Evolutionary conservation across 768 basidiomycete species (phyloP), one percentile per base, ranked within the genome.

Genomic region (Rhodosporidiobolus sp.): DNA sequence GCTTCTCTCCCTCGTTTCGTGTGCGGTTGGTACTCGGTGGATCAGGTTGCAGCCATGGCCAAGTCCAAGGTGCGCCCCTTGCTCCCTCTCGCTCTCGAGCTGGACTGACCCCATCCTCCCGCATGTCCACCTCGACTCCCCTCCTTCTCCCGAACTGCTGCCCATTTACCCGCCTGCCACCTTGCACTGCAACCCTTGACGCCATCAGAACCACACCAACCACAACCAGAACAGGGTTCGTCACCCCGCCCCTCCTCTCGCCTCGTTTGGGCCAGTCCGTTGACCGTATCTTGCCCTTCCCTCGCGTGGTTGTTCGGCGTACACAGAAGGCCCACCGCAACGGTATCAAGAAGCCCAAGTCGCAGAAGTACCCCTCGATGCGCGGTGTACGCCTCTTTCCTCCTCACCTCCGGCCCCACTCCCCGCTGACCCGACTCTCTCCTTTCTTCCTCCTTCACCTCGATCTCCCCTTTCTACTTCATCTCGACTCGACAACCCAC

Each of bases 291-390:
- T 7, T 17, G 46, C 17, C 8, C 49, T 5, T 11, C 20, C 11
- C 17, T 19, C 17, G 28, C 45, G 30, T 26, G 45, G n/a, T 24
- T 28, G 7, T 30, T 56, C 24, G 38, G 14, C 57, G 66, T 58
- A 65, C 50, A 60, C 70, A 79, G 77, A 97, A 96, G 88, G 93
- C 95, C 77, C 95, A 98, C 86, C 87, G 90, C 77, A 98, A 98
- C 86, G 95, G 94, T 80, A 95, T 97, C 85, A 92, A 90, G 85
- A 87, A 86, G 82, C 89, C 92, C 64, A 83, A 85, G 82, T 85
- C 86, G 69, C 85, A 87, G 81, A 86, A 88, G 79, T 87, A 90
- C 77, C 86, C 89, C 77, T 94, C 91, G 49, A 79, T 90, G 85
- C 92, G 88, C 85, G 94, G 94, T 87, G 95, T 97, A 86, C 74